Conservation (phyloP, 164 flowering plant genomes). For the Piper longum region DNA sequence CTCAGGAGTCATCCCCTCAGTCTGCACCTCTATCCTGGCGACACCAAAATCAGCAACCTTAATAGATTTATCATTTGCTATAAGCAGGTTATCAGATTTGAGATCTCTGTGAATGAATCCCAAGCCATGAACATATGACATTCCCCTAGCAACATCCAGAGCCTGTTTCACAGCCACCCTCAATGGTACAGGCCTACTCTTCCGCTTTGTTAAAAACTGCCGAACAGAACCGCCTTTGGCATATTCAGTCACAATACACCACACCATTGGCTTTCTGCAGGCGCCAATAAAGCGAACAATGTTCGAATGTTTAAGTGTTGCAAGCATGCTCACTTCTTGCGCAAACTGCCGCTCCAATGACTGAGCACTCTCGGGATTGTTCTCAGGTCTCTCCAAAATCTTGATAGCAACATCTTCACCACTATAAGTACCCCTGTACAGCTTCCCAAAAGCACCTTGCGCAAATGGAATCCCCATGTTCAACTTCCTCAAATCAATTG, state of each 20-base stretch:
- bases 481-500: slow-evolving; percentile 56
- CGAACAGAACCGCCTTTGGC: slow-evolving; percentile 70
- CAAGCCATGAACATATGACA: slow-evolving; percentile 61
- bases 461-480: slow-evolving; percentile 58
- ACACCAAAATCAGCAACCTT: slow-evolving; percentile 77
- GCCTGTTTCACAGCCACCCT: slow-evolving; percentile 60
- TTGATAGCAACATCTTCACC: slow-evolving; percentile 74
- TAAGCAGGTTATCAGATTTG: slow-evolving; percentile 59
- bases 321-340: slow-evolving; percentile 69
- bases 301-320: slow-evolving; percentile 48
- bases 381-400: slow-evolving; percentile 61
- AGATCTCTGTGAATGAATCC: slow-evolving; percentile 57
- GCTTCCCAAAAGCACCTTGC: slow-evolving; percentile 63
- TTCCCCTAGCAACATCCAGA: slow-evolving; percentile 67
- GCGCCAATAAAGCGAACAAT: slow-evolving; percentile 61
- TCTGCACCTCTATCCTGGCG: slow-evolving; percentile 65
- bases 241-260: slow-evolving; percentile 76
- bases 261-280: slow-evolving; percentile 55
- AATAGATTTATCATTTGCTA: slow-evolving; percentile 37
- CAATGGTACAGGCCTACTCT: slow-evolving; percentile 42
- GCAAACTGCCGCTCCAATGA: slow-evolving; percentile 62
- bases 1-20: slow-evolving; percentile 73
- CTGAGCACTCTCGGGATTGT: slow-evolving; percentile 35
- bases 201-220: slow-evolving; percentile 43
- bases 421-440: slow-evolving; percentile 52